phyloP scores from a whole-genome alignment of 2,329 filamentous ascomycete genomes.

The Arthrobotrys sphaeroides region DNA sequence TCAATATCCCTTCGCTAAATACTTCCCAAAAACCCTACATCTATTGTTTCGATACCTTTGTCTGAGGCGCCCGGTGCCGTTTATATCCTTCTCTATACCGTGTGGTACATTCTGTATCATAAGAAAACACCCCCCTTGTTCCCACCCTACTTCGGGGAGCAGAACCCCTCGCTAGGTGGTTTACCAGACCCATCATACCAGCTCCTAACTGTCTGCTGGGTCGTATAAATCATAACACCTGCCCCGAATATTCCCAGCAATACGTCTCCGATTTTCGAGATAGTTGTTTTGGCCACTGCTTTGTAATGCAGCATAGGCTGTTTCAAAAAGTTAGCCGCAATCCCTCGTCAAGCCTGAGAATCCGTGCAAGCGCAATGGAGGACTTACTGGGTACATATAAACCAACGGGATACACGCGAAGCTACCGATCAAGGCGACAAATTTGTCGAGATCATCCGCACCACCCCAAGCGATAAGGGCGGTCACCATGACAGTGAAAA shows the following conservation, averaged over 20 bases:
- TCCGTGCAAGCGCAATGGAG: not conserved
- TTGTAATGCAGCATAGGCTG: conserved; percentile 82
- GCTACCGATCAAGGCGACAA: conserved; percentile 93
- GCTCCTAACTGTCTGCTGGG: conserved; percentile 81
- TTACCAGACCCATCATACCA: conserved; percentile 69
- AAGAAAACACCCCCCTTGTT: not conserved
- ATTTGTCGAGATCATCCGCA: conserved; percentile 93
- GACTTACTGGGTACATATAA: conserved; percentile 93
- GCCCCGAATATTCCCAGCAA: conserved; percentile 81
- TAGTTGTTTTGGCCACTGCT: conserved; percentile 72
- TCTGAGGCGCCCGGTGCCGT: not conserved
- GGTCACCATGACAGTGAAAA: conserved; percentile 88
- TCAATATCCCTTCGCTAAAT: conserved; percentile 7
- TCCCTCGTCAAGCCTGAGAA: conserved; percentile 10
- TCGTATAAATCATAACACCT: conserved; percentile 91
- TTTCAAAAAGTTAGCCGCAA: not conserved
- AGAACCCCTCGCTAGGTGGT: conserved; percentile 37
- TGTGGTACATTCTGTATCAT: not conserved
- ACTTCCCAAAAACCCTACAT: not conserved
- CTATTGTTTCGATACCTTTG: not conserved
- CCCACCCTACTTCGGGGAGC: conserved; percentile 6
- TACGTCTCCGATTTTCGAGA: conserved; percentile 77
- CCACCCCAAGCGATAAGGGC: conserved; percentile 89
- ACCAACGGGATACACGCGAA: conserved; percentile 98
- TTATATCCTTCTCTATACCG: not conserved